Evolutionary conservation across 345 rosid species (phyloP).

Genomic region (Linum usitatissimum): DNA sequence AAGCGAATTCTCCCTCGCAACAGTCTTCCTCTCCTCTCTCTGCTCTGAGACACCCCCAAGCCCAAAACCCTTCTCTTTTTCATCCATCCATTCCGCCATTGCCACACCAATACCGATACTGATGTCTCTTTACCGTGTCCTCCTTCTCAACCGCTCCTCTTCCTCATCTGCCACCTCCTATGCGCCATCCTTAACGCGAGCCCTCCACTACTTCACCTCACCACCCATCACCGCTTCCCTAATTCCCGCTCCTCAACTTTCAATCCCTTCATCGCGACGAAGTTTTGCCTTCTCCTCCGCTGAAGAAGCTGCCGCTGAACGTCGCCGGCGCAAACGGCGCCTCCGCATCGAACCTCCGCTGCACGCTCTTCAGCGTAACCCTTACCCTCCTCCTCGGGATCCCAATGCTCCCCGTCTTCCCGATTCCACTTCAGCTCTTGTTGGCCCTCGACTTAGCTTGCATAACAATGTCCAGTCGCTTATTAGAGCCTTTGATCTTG

Average conservation of each 20-base stretch:
- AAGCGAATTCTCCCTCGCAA: too few species aligned
- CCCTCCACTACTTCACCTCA: slow-evolving; percentile 7
- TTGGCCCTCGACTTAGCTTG: slow-evolving; percentile 74
- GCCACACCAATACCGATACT: neutral
- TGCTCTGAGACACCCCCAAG: too few species aligned
- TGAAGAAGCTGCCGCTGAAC: slow-evolving; percentile 93
- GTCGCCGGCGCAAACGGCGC: slow-evolving; percentile 82
- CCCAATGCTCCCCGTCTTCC: slow-evolving; percentile 94
- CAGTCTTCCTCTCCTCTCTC: too few species aligned
- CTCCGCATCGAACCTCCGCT: slow-evolving; percentile 91
- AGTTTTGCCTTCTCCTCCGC: slow-evolving; percentile 72
- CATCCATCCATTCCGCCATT: neutral
- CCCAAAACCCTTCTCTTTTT: neutral
- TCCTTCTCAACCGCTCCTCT: slow-evolving; percentile 6
- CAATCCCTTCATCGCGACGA: slow-evolving; percentile 17
- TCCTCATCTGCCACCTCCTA: slow-evolving; percentile 18
- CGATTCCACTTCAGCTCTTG: slow-evolving; percentile 72
- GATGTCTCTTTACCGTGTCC: slow-evolving; percentile 8
- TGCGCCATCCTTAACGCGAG: slow-evolving; percentile 10
- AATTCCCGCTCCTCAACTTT: neutral
- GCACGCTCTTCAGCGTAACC: slow-evolving; percentile 63
- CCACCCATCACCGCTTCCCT: slow-evolving; percentile 12
- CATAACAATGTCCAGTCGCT: slow-evolving; percentile 94
- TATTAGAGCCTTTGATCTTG: slow-evolving; percentile 86
- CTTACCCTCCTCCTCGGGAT: slow-evolving; percentile 53